phyloP scores from a whole-genome alignment of 345 rosid genomes.

The Lepidium aucheri region DNA sequence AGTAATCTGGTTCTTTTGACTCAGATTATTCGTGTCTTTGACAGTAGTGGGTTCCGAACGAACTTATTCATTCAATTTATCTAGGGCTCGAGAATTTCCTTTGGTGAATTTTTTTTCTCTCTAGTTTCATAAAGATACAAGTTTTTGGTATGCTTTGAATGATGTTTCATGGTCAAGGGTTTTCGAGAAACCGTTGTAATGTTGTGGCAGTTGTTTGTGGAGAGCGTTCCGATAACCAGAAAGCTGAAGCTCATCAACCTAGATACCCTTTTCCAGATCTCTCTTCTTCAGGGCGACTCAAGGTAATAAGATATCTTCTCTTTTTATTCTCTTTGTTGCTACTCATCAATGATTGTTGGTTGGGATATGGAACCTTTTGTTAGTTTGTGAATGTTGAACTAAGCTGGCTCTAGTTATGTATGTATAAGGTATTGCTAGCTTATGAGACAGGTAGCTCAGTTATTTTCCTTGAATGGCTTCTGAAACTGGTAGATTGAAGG shows the following conservation, averaged over 20 bases:
- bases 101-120: background rate
- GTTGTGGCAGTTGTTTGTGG: conserved; percentile 70
- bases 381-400: background rate
- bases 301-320: conserved; percentile 36
- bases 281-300: conserved; percentile 75
- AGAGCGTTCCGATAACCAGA: conserved; percentile 41
- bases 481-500: background rate
- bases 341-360: background rate
- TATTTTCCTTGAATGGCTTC: background rate
- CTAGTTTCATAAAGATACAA: background rate
- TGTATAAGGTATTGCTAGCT: background rate
- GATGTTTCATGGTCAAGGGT: conserved; percentile 94
- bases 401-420: background rate
- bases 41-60: background rate
- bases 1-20: background rate
- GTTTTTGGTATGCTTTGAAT: conserved; percentile 52
- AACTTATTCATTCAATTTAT: background rate
- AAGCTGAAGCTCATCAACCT: conserved; percentile 37
- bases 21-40: background rate
- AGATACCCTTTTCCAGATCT: conserved; percentile 79
- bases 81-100: conserved; percentile 1
- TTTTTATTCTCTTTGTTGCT: background rate
- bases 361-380: background rate
- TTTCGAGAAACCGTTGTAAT: conserved; percentile 81
- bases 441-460: background rate